Conservation (phyloP, 1,284 basidiomycete genomes). For the Ustilago loliicola region DNA sequence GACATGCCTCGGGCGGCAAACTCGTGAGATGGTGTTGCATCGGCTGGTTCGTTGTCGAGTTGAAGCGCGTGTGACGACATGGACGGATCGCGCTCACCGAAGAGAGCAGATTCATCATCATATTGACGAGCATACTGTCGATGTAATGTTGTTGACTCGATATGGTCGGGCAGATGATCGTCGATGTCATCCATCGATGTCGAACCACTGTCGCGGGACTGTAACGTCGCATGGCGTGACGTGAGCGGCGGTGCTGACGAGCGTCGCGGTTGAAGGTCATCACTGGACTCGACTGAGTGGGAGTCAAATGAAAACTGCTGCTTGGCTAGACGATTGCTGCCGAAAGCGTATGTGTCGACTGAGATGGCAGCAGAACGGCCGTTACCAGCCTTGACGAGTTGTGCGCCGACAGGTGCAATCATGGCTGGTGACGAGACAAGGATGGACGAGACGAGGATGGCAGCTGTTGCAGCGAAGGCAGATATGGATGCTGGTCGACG, state of each 20-base stretch:
- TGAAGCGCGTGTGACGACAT: constrained; percentile 6
- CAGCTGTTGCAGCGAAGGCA: constrained; percentile 27
- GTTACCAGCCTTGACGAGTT: background rate
- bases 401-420: constrained; percentile 30
- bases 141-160: constrained; percentile 9
- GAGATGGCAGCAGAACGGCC: background rate
- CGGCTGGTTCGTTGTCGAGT: constrained; percentile 3
- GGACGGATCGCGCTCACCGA: constrained; percentile 30
- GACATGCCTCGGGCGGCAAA: background rate
- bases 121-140: constrained; percentile 33
- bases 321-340: background rate
- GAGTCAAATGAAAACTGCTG: constrained; percentile 1
- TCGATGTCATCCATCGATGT: constrained; percentile 26
- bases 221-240: constrained; percentile 10
- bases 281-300: background rate
- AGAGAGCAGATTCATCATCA: constrained; percentile 26
- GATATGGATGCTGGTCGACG: constrained; percentile 20
- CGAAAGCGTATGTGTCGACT: constrained; percentile 13
- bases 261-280: background rate
- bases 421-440: constrained; percentile 50
- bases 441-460: constrained; percentile 52
- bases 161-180: constrained; percentile 19
- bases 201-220: background rate
- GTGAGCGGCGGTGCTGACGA: constrained; percentile 14
- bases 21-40: constrained; percentile 5